phyloP scores from a whole-genome alignment of 345 rosid genomes.

The Citrus medica region DNA sequence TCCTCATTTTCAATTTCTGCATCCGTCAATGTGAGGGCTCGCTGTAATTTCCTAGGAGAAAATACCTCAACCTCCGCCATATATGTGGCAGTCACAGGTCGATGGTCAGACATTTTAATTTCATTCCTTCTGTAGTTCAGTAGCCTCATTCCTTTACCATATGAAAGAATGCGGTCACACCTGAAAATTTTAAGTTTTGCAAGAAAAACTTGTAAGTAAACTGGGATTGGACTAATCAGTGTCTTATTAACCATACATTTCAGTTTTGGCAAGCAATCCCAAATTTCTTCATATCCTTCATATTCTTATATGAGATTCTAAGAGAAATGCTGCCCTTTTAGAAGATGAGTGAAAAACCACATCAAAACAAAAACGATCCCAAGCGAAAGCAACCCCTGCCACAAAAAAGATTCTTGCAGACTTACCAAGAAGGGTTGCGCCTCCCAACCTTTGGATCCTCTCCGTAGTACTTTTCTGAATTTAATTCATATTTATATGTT shows the following conservation, averaged over 20 bases:
- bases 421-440: conserved; percentile 88
- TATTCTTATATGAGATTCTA: not conserved
- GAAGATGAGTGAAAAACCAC: conserved; percentile 1
- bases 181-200: conserved; percentile 27
- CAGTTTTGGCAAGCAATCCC: not conserved
- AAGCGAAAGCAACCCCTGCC: not conserved
- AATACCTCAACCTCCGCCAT: conserved; percentile 87
- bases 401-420: not conserved
- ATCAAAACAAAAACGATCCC: not conserved
- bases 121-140: conserved; percentile 69
- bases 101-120: conserved; percentile 80
- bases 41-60: conserved; percentile 69
- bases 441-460: conserved; percentile 74
- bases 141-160: conserved; percentile 80
- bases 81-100: conserved; percentile 86
- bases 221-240: not conserved
- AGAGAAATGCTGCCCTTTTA: not conserved
- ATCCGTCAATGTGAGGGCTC: conserved; percentile 78
- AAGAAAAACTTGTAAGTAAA: not conserved
- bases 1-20: conserved; percentile 75
- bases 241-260: not conserved
- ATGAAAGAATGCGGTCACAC: conserved; percentile 87
- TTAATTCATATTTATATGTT: conserved; percentile 78
- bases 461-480: conserved; percentile 71
- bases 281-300: not conserved